Evolutionary conservation across 2,329 filamentous ascomycete species (phyloP).

Genomic region (Delphinella strobiligena): DNA sequence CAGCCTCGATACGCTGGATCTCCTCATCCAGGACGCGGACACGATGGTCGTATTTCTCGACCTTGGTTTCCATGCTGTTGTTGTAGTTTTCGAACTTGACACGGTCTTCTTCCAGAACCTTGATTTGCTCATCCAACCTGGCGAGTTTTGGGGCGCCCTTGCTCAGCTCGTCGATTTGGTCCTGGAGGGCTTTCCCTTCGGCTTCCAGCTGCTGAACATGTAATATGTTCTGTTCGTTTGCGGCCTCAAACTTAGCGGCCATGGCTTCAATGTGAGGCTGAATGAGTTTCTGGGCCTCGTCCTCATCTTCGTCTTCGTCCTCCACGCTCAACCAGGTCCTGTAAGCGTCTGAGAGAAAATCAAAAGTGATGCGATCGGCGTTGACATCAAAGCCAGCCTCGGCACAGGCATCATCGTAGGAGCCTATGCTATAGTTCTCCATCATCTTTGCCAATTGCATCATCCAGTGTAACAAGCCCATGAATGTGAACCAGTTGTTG

Average conservation of each 20-base stretch:
- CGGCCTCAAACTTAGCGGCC: conserved; percentile 73
- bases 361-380: conserved; percentile 86
- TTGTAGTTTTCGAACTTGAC: conserved; percentile 96
- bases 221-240: conserved; percentile 73
- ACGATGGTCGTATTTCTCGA: conserved; percentile 76
- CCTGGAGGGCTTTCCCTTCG: conserved; percentile 66
- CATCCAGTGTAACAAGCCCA: conserved; percentile 95
- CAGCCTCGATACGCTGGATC: conserved; percentile 62
- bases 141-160: conserved; percentile 75
- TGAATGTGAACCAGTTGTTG: conserved; percentile 92
- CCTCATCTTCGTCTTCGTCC: conserved; percentile 56
- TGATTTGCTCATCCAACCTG: conserved; percentile 77
- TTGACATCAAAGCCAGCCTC: conserved; percentile 80
- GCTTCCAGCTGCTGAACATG: conserved; percentile 78
- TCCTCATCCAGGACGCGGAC: conserved; percentile 77
- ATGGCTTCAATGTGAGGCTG: conserved; percentile 77
- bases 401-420: conserved; percentile 81
- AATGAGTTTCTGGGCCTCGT: conserved; percentile 67
- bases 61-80: conserved; percentile 65
- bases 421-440: conserved; percentile 64
- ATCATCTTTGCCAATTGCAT: conserved; percentile 96
- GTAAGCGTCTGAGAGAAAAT: conserved; percentile 83
- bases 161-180: conserved; percentile 82
- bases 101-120: conserved; percentile 88
- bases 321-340: conserved; percentile 85